Conservation (phyloP, 148 eudicot species). For the Cornus florida region DNA sequence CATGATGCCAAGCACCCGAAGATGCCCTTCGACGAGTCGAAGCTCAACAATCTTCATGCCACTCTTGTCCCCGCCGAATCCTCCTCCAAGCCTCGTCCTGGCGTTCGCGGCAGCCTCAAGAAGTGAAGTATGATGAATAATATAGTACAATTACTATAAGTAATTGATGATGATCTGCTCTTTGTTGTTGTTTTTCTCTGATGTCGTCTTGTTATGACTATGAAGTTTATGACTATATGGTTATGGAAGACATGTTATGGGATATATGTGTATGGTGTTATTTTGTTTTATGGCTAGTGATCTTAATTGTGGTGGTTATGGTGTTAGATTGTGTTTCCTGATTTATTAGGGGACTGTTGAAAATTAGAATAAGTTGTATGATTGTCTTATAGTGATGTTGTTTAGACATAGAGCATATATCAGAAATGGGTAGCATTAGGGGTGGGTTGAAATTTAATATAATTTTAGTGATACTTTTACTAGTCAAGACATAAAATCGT, state of each 20-base stretch:
- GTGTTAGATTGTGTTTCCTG: background rate
- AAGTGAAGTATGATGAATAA: slow-evolving; percentile 30
- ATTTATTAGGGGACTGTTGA: background rate
- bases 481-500: too few relatives aligned
- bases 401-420: too few relatives aligned
- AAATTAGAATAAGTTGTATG: background rate
- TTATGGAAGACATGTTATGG: background rate
- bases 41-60: slow-evolving; percentile 71
- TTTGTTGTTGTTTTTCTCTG: background rate
- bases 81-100: slow-evolving; percentile 55
- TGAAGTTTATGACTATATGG: background rate
- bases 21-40: slow-evolving; percentile 71
- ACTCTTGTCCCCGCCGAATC: slow-evolving; percentile 12
- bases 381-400: too few relatives aligned
- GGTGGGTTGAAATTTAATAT: too few relatives aligned
- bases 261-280: background rate
- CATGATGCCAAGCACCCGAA: slow-evolving; percentile 90
- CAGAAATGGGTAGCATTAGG: too few relatives aligned
- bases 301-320: background rate
- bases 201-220: background rate
- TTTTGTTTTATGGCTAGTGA: background rate
- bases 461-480: too few relatives aligned
- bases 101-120: slow-evolving; percentile 84
- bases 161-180: too few relatives aligned
- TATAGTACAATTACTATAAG: background rate